These are phyloP conservation scores for Rosa lucieae DNA, from an alignment of 306 rosid species.

Conservation along the genomic window DNA sequence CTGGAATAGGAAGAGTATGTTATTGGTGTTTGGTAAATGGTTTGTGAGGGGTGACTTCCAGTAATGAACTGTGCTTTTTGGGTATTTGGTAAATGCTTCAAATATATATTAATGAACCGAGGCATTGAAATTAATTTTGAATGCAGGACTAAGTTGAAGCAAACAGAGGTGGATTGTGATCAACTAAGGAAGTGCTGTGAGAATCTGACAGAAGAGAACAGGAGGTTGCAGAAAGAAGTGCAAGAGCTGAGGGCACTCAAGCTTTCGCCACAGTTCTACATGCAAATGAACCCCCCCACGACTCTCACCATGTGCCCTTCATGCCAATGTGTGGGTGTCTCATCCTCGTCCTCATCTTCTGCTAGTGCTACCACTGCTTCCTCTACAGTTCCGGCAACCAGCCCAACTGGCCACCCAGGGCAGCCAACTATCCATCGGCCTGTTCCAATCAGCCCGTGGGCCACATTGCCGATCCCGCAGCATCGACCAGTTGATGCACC, in stretches of 20 bases:
- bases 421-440: conserved; percentile 39
- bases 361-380: conserved; percentile 14
- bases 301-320: conserved; percentile 98
- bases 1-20: neutral
- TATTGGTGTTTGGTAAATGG: neutral
- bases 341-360: conserved; percentile 49
- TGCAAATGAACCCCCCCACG: conserved; percentile 94
- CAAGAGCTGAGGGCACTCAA: conserved; percentile 91
- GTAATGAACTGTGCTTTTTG: neutral
- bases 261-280: conserved; percentile 81
- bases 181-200: conserved; percentile 80
- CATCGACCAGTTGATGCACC: conserved; percentile 33
- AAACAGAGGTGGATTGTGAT: conserved; percentile 93
- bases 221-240: conserved; percentile 84
- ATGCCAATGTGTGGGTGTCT: conserved; percentile 71
- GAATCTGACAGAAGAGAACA: conserved; percentile 79
- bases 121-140: neutral
- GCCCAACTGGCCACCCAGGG: conserved; percentile 20
- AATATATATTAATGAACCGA: neutral
- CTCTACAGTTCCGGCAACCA: conserved; percentile 11
- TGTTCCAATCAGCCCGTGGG: conserved; percentile 62
- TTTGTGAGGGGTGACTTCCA: neutral
- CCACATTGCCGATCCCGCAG: conserved; percentile 42
- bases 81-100: neutral
- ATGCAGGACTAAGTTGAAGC: conserved; percentile 94